phyloP scores from a whole-genome alignment of 495 filamentous ascomycete genomes.

The Neurospora sp. region DNA sequence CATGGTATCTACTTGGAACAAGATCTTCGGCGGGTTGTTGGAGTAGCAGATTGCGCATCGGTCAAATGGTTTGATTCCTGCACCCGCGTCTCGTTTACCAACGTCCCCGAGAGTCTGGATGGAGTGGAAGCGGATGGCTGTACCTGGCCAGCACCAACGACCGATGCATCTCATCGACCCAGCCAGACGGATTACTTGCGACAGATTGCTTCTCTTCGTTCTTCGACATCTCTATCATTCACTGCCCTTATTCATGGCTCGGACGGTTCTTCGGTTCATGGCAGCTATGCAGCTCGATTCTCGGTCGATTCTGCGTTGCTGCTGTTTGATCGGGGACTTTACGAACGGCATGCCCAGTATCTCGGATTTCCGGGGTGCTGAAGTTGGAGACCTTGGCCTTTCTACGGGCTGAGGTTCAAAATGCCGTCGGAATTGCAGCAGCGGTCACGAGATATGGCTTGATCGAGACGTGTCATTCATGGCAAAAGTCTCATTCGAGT shows the following conservation, averaged over 20 bases:
- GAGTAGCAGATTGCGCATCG: slow-evolving; percentile 21
- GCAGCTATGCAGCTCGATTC: slow-evolving; percentile 1
- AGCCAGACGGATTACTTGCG: slow-evolving; percentile 11
- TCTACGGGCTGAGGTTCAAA: background rate
- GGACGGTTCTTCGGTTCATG: slow-evolving; percentile 7
- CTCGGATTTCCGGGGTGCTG: slow-evolving; percentile 11
- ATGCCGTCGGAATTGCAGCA: slow-evolving; percentile 6
- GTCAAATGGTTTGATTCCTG: slow-evolving; percentile 8
- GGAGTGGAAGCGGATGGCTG: slow-evolving; percentile 2
- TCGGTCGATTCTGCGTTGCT: background rate
- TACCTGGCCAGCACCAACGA: slow-evolving; percentile 17
- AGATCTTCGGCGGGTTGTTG: slow-evolving; percentile 9
- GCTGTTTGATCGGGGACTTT: slow-evolving; percentile 5
- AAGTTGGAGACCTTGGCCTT: slow-evolving; percentile 7
- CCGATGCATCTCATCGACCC: slow-evolving; percentile 15
- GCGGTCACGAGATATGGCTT: slow-evolving; percentile 7
- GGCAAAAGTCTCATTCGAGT: slow-evolving; percentile 1
- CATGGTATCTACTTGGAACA: background rate
- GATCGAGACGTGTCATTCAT: background rate
- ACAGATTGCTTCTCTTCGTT: slow-evolving; percentile 26
- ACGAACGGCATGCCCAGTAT: slow-evolving; percentile 29
- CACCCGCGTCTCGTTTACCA: background rate
- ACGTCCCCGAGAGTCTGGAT: background rate
- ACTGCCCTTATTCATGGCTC: slow-evolving; percentile 11
- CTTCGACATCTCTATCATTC: slow-evolving; percentile 22